A percentile compares a stretch with the other conserved stretches of the same genome.
phyloP scores from a whole-genome alignment of 2,329 filamentous ascomycete genomes.

The Exophiala aquamarina region DNA sequence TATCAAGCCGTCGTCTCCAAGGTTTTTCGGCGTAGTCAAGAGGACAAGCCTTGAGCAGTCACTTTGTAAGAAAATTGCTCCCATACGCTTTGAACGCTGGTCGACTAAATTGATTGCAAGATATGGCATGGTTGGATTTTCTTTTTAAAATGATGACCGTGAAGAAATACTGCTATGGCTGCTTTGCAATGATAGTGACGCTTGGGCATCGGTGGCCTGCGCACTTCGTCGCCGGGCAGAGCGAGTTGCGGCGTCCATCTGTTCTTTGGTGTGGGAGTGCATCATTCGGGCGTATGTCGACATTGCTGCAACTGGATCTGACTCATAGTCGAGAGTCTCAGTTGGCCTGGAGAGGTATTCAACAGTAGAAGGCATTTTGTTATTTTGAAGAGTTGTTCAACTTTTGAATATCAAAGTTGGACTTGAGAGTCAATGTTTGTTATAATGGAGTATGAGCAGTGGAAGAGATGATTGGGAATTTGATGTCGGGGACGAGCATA shows the following conservation, averaged over 20 bases:
- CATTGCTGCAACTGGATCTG: slow-evolving; percentile 27
- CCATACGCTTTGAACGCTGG: not conserved
- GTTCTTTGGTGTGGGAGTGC: slow-evolving; percentile 64
- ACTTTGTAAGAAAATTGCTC: not conserved
- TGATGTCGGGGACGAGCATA: no score
- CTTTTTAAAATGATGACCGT: slow-evolving; percentile 25
- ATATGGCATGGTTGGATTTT: not conserved
- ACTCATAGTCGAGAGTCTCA: slow-evolving; percentile 21
- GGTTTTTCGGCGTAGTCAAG: no score
- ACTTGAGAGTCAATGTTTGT: slow-evolving; percentile 1
- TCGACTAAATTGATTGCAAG: not conserved
- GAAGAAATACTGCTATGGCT: slow-evolving; percentile 25
- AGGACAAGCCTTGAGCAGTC: not conserved
- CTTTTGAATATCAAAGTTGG: not conserved
- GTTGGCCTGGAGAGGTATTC: slow-evolving; percentile 24
- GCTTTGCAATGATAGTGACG: slow-evolving; percentile 11
- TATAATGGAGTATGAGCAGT: no score
- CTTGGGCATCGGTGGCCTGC: slow-evolving; percentile 8
- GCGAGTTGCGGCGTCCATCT: slow-evolving; percentile 60
- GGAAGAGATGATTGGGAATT: no score
- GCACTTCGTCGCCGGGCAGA: slow-evolving; percentile 41
- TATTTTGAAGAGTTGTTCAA: not conserved
- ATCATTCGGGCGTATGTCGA: slow-evolving; percentile 59
- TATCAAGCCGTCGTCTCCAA: no score
- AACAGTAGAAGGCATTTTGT: slow-evolving; percentile 25